These are phyloP conservation scores for Talaromyces sp. DNA, from an alignment of 2,329 filamentous ascomycete genomes.

Conservation along the genomic window DNA sequence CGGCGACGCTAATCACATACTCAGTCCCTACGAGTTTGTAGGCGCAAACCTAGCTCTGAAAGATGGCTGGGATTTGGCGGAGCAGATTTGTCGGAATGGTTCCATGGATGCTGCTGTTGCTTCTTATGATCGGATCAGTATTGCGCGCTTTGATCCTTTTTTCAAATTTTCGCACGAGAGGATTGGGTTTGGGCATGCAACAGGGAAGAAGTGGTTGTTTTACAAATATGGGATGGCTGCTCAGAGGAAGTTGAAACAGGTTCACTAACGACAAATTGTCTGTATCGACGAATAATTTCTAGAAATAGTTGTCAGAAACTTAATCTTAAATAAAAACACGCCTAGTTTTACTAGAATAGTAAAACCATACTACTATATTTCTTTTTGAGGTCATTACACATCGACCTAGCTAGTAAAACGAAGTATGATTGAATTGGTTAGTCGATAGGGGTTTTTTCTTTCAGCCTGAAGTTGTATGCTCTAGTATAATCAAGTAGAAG, in stretches of 20 bases:
- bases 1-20: conserved; percentile 50
- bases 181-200: conserved; percentile 9
- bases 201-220: conserved; percentile 11
- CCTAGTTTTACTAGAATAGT: neutral
- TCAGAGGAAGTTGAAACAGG: conserved; percentile 9
- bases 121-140: conserved; percentile 36
- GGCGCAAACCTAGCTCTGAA: conserved; percentile 49
- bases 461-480: too few relatives aligned
- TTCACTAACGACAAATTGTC: neutral
- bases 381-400: neutral
- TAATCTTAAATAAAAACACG: neutral
- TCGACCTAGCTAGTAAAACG: too few relatives aligned
- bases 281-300: too few relatives aligned
- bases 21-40: conserved; percentile 49
- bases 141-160: conserved; percentile 27
- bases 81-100: conserved; percentile 33
- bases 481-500: too few relatives aligned
- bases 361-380: neutral
- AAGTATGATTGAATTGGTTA: too few relatives aligned
- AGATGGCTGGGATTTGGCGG: conserved; percentile 47
- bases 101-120: conserved; percentile 27
- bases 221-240: conserved; percentile 16
- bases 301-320: too few relatives aligned
- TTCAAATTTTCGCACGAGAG: conserved; percentile 10
- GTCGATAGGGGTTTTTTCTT: too few relatives aligned